Percentiles rank a stretch among this genome's conserved stretches.
These are phyloP conservation scores for Flaveria ramosissima DNA, from an alignment of 129 eudicot species.

Conservation along the genomic window DNA sequence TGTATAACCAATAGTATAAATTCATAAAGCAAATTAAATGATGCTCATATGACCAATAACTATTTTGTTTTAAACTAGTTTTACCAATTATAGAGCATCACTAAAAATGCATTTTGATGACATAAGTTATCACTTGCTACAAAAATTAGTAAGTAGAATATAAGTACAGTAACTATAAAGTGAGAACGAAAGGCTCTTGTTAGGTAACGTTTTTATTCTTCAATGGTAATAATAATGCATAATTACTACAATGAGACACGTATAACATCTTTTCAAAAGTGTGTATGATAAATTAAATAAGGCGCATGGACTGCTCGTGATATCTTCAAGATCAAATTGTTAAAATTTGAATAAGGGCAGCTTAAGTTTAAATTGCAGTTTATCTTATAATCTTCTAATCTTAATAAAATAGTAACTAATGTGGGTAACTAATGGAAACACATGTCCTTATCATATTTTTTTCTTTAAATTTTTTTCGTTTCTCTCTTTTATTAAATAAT, in stretches of 20 bases:
- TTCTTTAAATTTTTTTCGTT: too few relatives aligned
- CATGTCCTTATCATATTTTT: too few relatives aligned
- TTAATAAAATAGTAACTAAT: too few relatives aligned
- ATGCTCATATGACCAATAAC: conserved; percentile 33
- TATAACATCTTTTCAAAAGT: neutral
- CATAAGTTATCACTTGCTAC: conserved; percentile 25
- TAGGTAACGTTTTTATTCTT: too few relatives aligned
- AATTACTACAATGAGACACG: neutral
- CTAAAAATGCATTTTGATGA: conserved; percentile 32
- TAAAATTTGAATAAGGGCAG: too few relatives aligned
- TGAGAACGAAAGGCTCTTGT: neutral
- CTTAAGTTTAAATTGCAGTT: too few relatives aligned
- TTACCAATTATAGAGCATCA: conserved; percentile 29
- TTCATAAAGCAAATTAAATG: conserved; percentile 25
- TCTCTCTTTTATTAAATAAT: too few relatives aligned
- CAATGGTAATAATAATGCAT: neutral
- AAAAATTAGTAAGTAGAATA: neutral
- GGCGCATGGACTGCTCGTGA: too few relatives aligned
- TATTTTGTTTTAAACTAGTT: conserved; percentile 21
- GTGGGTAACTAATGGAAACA: too few relatives aligned
- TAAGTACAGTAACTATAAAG: neutral
- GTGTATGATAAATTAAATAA: too few relatives aligned
- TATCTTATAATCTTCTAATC: too few relatives aligned
- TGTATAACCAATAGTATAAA: conserved; percentile 12
- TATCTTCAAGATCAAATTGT: too few relatives aligned